These are phyloP conservation scores for Phyllosticta citribraziliensis DNA, from an alignment of 2,329 filamentous ascomycete species.

Conservation along the genomic window DNA sequence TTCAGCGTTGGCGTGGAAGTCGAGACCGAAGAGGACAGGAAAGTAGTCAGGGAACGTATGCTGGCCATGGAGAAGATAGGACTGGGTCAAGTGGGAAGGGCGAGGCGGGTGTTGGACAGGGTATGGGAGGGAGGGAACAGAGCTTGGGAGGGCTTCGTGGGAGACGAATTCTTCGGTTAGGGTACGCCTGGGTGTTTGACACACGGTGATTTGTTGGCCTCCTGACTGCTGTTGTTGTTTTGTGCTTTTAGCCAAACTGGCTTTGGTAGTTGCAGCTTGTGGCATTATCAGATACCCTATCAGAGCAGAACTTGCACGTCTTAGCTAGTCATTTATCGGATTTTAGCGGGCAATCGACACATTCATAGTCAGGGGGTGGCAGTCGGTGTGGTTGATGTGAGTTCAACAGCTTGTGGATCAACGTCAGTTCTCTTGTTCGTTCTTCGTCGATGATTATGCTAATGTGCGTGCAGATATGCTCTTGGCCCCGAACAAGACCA, in stretches of 20 bases:
- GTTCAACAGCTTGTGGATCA: background rate
- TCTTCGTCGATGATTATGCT: background rate
- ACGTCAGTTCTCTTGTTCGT: background rate
- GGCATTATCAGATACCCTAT: background rate
- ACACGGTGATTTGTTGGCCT: no score
- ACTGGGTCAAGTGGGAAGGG: conserved; percentile 59
- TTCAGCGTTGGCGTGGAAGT: conserved; percentile 76
- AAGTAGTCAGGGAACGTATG: conserved; percentile 56
- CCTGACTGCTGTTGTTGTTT: background rate
- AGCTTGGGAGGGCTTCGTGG: conserved; percentile 59
- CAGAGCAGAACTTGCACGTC: background rate
- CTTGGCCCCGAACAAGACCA: no score
- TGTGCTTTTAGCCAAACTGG: background rate
- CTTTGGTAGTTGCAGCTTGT: background rate
- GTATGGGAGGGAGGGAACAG: conserved; percentile 55
- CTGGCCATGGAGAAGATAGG: conserved; percentile 60
- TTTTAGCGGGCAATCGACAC: background rate
- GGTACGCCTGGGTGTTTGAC: background rate
- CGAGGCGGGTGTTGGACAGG: conserved; percentile 55
- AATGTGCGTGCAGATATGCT: no score
- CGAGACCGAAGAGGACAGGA: conserved; percentile 43
- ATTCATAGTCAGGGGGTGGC: background rate
- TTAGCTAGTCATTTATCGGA: background rate
- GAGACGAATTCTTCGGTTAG: conserved; percentile 58
- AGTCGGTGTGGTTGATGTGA: background rate